phyloP scores from a whole-genome alignment of 139 green algal species.

The Chlorella vulgaris region DNA sequence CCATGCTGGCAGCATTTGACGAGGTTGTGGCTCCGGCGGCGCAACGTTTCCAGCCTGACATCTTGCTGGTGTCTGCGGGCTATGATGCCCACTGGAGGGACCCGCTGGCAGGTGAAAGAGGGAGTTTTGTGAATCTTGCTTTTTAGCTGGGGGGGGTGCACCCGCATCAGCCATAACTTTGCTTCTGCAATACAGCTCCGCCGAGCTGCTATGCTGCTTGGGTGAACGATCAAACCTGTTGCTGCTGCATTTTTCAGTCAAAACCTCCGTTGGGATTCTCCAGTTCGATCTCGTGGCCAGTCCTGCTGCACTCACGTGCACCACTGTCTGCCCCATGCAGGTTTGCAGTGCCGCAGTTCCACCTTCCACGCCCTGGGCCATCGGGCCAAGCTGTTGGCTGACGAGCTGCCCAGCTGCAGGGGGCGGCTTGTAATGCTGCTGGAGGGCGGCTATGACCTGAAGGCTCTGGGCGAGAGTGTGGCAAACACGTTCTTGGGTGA shows the following conservation, averaged over 20 bases:
- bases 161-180: not conserved
- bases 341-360: conserved; percentile 70
- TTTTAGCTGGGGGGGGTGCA: too few relatives aligned
- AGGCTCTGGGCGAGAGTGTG: conserved; percentile 75
- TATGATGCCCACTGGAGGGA: conserved; percentile 93
- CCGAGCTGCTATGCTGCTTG: too few relatives aligned
- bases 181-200: not conserved
- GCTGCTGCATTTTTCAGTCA: too few relatives aligned
- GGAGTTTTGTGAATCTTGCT: not conserved
- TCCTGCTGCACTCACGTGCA: not conserved
- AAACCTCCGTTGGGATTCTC: too few relatives aligned
- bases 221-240: too few relatives aligned
- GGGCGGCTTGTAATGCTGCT: conserved; percentile 84
- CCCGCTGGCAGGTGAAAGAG: conserved; percentile 64
- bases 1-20: conserved; percentile 66
- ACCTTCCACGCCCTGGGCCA: conserved; percentile 75
- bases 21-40: conserved; percentile 79
- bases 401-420: conserved; percentile 69
- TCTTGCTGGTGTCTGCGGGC: conserved; percentile 75
- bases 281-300: too few relatives aligned
- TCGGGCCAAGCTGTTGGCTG: conserved; percentile 45
- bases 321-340: not conserved
- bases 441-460: conserved; percentile 83
- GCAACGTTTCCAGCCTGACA: conserved; percentile 78
- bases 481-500: conserved; percentile 69